A percentile compares a stretch with the other conserved stretches of the same genome.
Conservation (phyloP, 2,329 filamentous ascomycete genomes). For the Aureobasidium sp. region DNA sequence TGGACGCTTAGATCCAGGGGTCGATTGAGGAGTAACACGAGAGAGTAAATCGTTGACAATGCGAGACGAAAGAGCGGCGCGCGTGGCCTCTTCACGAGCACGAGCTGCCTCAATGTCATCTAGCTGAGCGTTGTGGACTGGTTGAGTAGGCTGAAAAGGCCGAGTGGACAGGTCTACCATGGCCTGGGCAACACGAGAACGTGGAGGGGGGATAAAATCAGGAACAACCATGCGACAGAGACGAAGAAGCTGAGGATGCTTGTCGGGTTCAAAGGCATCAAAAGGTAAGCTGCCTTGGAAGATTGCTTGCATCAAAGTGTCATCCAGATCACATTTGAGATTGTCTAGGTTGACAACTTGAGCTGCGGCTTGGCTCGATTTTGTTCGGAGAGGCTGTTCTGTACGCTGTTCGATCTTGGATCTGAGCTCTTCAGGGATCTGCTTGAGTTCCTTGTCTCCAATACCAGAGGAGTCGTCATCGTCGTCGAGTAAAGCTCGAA, state of each 20-base stretch:
- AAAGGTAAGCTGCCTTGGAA: slow-evolving; percentile 10
- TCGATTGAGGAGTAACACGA: background rate
- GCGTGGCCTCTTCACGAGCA: slow-evolving; percentile 1
- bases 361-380: background rate
- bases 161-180: slow-evolving; percentile 1
- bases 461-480: background rate
- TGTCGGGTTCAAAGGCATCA: slow-evolving; percentile 9
- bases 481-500: background rate
- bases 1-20: slow-evolving; percentile 7
- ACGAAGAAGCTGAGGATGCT: slow-evolving; percentile 5
- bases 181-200: slow-evolving; percentile 7
- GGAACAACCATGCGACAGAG: slow-evolving; percentile 6
- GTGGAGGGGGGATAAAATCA: slow-evolving; percentile 6
- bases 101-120: background rate
- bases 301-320: slow-evolving; percentile 1
- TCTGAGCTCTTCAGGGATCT: slow-evolving; percentile 8
- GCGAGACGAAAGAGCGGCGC: background rate
- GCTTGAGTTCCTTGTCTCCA: slow-evolving; percentile 5
- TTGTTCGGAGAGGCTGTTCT: background rate
- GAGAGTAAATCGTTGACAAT: background rate
- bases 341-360: background rate
- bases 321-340: slow-evolving; percentile 1
- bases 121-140: background rate
- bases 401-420: slow-evolving; percentile 5
- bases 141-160: background rate